phyloP scores from a whole-genome alignment of 495 filamentous ascomycete genomes.

The Lophiotrema nucula region DNA sequence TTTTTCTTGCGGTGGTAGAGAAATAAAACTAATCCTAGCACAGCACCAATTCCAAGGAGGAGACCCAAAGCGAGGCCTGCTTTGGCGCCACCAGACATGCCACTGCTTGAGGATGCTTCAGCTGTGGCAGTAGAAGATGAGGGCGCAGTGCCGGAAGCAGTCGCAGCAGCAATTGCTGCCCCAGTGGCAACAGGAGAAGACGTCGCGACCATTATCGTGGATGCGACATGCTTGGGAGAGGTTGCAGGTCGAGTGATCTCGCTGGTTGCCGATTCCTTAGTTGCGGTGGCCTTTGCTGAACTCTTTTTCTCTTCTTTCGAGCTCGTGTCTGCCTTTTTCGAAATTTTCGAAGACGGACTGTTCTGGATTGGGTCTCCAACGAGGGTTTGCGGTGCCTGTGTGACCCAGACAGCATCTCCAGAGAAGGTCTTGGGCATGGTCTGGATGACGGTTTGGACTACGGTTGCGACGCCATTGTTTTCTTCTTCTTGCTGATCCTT shows the following conservation, averaged over 20 bases:
- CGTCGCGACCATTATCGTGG: constrained; percentile 22
- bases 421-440: constrained; percentile 57
- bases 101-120: constrained; percentile 38
- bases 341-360: neutral
- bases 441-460: constrained; percentile 54
- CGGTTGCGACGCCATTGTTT: constrained; percentile 36
- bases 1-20: constrained; percentile 64
- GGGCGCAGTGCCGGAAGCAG: constrained; percentile 10
- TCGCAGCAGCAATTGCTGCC: neutral
- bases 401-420: constrained; percentile 57
- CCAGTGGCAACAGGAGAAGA: constrained; percentile 6
- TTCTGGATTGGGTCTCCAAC: neutral
- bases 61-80: constrained; percentile 84
- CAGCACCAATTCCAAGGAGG: constrained; percentile 59
- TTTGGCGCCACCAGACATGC: constrained; percentile 65
- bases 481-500: neutral
- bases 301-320: constrained; percentile 5
- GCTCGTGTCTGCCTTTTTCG: neutral
- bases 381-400: constrained; percentile 34
- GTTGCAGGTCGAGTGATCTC: constrained; percentile 13
- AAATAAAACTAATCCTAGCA: constrained; percentile 62
- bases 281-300: constrained; percentile 4
- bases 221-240: constrained; percentile 24
- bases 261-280: neutral
- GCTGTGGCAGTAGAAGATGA: constrained; percentile 38